Evolutionary conservation across 805 yeast species (phyloP), one percentile per base, ranked within the genome.

Genomic region (Schizosaccharomyces octosporus): DNA sequence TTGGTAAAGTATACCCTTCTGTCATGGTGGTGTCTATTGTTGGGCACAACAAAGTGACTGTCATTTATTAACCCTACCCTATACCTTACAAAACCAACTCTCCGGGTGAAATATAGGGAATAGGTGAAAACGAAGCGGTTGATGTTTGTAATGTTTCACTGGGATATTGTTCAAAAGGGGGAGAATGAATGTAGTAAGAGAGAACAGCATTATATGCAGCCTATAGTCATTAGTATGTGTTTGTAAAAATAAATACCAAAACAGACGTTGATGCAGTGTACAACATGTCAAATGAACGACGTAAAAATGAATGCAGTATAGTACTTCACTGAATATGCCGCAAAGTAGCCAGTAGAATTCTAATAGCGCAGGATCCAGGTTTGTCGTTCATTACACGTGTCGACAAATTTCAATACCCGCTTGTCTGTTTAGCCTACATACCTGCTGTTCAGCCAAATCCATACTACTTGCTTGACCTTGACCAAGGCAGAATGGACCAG

Each of bases 381-480:
- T 31, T 31, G 32, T 31, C 32, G 32, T 6, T 5, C 32, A 31
- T 31, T 31, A 31, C 5, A 31, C 9, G 32, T 9, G 9, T 13
- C 15, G 15, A 7, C 41, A 36, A 3, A 13, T 36, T 1, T 17
- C 15, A 36, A 36, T 13, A 36, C 2, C 13, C 11, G 2, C 41
- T 45, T 29, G 32, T 15, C 19, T 9, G 39, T 24, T 17, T 7
- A 6, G 2, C 6, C 1, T 29, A 29, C 57, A 24, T 51, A 51
- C 57, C 57, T 51, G 57, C 32, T 21, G 36, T 29, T 88, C 86
- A 43, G 97, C 96, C 73, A 93, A 97, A 65, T 79, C 80, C 67
- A 93, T 75, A 36, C 95, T 85, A 5, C 94, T 76, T 45, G 97
- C 99, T 69, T 85, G 87, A 54, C 96, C 96, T 72, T 93, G 97